These are phyloP conservation scores for Artemisia tridentata DNA, from an alignment of 129 eudicot species.

Conservation along the genomic window DNA sequence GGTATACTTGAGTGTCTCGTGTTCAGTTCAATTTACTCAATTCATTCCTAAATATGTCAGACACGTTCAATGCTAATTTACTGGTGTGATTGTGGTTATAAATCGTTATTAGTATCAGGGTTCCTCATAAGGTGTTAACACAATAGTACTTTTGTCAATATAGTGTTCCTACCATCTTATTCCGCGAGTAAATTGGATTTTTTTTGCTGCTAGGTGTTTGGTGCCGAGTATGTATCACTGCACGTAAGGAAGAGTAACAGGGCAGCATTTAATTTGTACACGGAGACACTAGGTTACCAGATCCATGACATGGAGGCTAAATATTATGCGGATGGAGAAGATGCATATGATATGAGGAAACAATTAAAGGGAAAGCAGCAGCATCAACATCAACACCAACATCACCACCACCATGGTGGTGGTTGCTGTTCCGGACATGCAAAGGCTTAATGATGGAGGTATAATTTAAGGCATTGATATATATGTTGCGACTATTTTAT, in stretches of 20 bases:
- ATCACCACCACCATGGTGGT: slow-evolving; percentile 79
- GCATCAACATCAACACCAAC: slow-evolving; percentile 43
- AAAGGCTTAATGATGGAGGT: not conserved
- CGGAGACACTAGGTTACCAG: slow-evolving; percentile 73
- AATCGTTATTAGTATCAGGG: too few species aligned
- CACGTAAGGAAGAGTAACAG: slow-evolving; percentile 88
- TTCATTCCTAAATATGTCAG: too few species aligned
- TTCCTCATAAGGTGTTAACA: too few species aligned
- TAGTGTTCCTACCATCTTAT: not conserved
- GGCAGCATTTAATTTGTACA: slow-evolving; percentile 85
- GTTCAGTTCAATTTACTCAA: too few species aligned
- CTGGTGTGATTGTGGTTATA: too few species aligned
- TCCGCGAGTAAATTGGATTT: not conserved
- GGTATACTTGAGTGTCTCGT: too few species aligned
- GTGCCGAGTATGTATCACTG: slow-evolving; percentile 81
- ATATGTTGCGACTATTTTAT: too few species aligned
- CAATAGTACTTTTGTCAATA: not conserved
- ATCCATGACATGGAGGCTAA: slow-evolving; percentile 89
- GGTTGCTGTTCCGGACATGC: slow-evolving; percentile 69
- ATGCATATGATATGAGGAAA: slow-evolving; percentile 95
- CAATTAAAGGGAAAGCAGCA: slow-evolving; percentile 58
- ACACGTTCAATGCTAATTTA: too few species aligned
- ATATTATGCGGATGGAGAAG: slow-evolving; percentile 93
- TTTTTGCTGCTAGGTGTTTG: slow-evolving; percentile 52
- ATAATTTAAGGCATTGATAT: too few species aligned